Base-by-base conservation (phyloP, 352 stramenopile genomes). In the Phytophthora multivora region DNA sequence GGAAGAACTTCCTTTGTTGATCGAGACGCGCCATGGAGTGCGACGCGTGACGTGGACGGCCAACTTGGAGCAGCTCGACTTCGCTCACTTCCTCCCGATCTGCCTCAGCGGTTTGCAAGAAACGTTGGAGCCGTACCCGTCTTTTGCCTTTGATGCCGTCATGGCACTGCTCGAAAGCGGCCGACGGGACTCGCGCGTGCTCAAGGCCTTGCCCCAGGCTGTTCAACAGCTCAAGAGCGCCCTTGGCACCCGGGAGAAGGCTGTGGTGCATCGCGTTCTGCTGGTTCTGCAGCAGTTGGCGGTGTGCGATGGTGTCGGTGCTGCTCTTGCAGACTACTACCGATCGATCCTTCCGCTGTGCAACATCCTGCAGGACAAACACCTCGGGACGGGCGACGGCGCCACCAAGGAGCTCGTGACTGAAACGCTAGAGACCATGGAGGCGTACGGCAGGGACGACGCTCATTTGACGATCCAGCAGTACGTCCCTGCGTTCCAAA, bases 281-380 rank as follows among this genome's bases (percentile, higher is more conserved):
- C 60, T 89, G 26, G 50, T 93, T 26, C 57, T 93, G 52, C 85
- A 91, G 69, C 83, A 92, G 55, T 71, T 93, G 36, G 66, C 67
- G 2, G 83, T 93, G 41, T 93, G 83, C 31, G 73, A 87, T 0
- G 77, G 80, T 35, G 80, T 91, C n/a, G 83, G 85, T 18, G 70
- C 80, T 11, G 79, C 79, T 0, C 60, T 94, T 4, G 43, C 66
- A 1, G 81, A 90, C 57, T 83, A 92, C 59, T 92, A 94, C 55
- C 73, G 83, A 13, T 75, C 81, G 10, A 61, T 94, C 31, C 70
- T 94, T 35, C 85, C 85, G n/a, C 63, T 92, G 41, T 94, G 83
- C 66, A 94, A 91, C 65, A 86, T 94, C 23, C 49, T 92, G 13
- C 84, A 91, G 59, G 85, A 91, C 75, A 86, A 86, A 46, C 83